Base-by-base conservation (phyloP, 2,329 filamentous ascomycete species). In the Exophiala mesophila region DNA sequence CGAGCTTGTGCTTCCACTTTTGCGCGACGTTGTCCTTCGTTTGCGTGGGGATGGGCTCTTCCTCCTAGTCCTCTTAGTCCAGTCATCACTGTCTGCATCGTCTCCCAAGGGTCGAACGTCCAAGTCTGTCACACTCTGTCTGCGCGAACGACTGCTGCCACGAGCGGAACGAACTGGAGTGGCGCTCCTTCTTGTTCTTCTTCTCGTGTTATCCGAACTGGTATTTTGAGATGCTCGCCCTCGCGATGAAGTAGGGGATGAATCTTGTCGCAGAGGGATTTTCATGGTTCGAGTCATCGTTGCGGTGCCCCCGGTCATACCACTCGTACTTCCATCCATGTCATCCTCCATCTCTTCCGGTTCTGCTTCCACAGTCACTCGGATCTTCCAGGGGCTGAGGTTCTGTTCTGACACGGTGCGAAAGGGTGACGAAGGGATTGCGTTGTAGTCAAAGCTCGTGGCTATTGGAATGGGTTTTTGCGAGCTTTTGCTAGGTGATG, bases 301-400 rank as follows among this genome's bases (percentile, higher is more conserved):
- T 12, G 23, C 7, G 23, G 23, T 7, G 23, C 6, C 12, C 7
- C 23, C 23, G 6, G 6, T 12, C 23, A 26, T 26, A 12, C 7
- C 12, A 10, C 21, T 36, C 56, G 32, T 56, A 58, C 15, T 43
- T 31, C 57, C 49, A 34, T 62, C 57, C 28, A 59, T 52, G 24
- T 59, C 61, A n/a, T n/a, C n/a, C n/a, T n/a, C n/a, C 21, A 63
- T 64, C 26, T 69, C 66, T 39, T 71, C 59, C 17, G 55, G 66
- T 31, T 67, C 68, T 15, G 68, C 68, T 54, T 71, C 67, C 24
- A 71, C 62, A 0, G 68, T 71, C 17, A 71, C 67, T 32, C 66
- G 61, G 44, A 71, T 70, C 41, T 67, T 64, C 68, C 68, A 71
- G 19, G 68, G 68, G 50, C 67, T 71, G 10, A 65, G 54, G 23